Evolutionary conservation across 805 yeast genomes (phyloP).

Genomic region (Nakazawaea holstii): DNA sequence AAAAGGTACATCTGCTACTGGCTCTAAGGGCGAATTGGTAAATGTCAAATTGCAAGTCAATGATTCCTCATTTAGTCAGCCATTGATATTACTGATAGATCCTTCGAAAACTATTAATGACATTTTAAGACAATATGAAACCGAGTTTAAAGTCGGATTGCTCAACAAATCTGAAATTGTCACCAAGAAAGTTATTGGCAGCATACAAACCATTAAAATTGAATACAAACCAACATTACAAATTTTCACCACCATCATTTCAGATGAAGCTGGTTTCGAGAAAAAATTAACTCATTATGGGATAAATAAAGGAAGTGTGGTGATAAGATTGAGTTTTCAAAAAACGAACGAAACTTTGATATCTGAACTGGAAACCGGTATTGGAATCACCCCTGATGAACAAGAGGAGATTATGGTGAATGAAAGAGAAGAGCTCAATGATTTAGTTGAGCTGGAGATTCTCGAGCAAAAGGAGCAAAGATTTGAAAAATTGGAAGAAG

Average conservation of each 20-base stretch:
- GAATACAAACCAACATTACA: slow-evolving; percentile 18
- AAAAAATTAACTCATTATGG: slow-evolving; percentile 20
- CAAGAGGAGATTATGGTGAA: slow-evolving; percentile 1
- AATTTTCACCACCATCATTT: slow-evolving; percentile 18
- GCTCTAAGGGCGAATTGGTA: slow-evolving; percentile 7
- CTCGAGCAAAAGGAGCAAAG: slow-evolving; percentile 2
- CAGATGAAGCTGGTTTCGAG: slow-evolving; percentile 15
- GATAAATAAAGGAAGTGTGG: slow-evolving; percentile 20
- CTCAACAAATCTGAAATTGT: slow-evolving; percentile 8
- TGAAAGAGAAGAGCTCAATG: slow-evolving; percentile 6
- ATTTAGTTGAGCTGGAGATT: slow-evolving; percentile 10
- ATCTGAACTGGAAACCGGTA: neutral
- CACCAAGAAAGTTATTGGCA: neutral
- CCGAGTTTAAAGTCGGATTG: slow-evolving; percentile 4
- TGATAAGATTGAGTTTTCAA: slow-evolving; percentile 22
- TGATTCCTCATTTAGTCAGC: slow-evolving; percentile 14
- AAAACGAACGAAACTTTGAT: neutral
- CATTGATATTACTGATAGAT: slow-evolving; percentile 12
- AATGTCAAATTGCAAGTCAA: slow-evolving; percentile 20
- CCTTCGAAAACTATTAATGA: slow-evolving; percentile 11
- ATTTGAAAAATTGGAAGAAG: slow-evolving; percentile 1
- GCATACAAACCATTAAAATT: slow-evolving; percentile 2
- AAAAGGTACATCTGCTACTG: neutral
- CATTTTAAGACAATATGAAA: slow-evolving; percentile 16
- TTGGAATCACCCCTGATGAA: neutral